Percentiles rank a stretch among this genome's conserved stretches.
phyloP scores from a whole-genome alignment of 2,329 filamentous ascomycete genomes.

The Paecilomyces sp. region DNA sequence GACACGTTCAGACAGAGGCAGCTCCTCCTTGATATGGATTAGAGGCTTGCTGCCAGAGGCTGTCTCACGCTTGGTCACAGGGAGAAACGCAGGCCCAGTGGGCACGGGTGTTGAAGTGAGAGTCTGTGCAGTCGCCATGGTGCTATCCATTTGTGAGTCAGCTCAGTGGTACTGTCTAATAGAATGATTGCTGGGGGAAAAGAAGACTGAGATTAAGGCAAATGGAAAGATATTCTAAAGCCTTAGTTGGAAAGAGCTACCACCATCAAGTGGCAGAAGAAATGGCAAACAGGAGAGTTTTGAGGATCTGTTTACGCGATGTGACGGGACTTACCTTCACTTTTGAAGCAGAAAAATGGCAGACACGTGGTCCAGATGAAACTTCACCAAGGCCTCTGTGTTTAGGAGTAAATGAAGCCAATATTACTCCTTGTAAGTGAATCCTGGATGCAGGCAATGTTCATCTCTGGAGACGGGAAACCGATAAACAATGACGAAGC shows the following conservation, averaged over 20 bases:
- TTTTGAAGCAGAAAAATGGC: not conserved
- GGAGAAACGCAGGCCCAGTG: slow-evolving; percentile 8
- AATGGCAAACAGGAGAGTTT: not conserved
- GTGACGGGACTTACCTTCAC: not conserved
- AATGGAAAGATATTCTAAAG: not conserved
- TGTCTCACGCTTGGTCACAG: slow-evolving; percentile 11
- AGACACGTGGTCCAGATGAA: not conserved
- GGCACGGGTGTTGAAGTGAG: slow-evolving; percentile 18
- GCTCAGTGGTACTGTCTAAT: not conserved
- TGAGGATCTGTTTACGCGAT: not conserved
- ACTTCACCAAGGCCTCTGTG: not conserved
- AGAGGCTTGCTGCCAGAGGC: slow-evolving; percentile 20
- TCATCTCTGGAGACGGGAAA: not conserved
- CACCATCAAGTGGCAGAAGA: not conserved
- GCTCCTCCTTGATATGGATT: slow-evolving; percentile 16
- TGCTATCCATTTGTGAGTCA: slow-evolving; percentile 5
- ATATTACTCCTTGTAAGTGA: not conserved
- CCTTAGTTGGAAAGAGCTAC: not conserved
- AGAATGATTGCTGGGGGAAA: not conserved
- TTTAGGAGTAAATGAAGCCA: not conserved
- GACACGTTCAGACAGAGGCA: slow-evolving; percentile 9
- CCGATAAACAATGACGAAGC: not conserved
- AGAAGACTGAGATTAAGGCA: not conserved
- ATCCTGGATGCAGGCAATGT: not conserved
- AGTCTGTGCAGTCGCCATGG: slow-evolving; percentile 10